Percentiles rank a stretch among this genome's conserved stretches.
Evolutionary conservation across 164 flowering plant species (phyloP).

Genomic region (Chimonanthus praecox): DNA sequence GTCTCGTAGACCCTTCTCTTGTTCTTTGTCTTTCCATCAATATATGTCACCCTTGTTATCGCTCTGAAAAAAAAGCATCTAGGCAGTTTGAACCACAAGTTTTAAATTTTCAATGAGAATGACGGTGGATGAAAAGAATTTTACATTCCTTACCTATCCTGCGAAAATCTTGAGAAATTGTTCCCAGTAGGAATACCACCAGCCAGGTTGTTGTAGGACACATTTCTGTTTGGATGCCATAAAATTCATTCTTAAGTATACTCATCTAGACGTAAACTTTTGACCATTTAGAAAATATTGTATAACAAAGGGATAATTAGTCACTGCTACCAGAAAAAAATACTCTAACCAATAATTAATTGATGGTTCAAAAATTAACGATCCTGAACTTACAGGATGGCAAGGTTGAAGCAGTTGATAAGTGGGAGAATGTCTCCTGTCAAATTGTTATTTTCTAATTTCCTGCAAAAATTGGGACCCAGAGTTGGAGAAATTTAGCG

Average conservation of each 20-base stretch:
- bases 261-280: neutral
- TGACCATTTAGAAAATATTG: neutral
- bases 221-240: constrained; percentile 48
- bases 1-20: no score
- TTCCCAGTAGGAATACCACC: constrained; percentile 76
- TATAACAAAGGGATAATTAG: neutral
- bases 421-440: constrained; percentile 60
- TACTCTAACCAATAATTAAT: no score
- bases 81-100: no score
- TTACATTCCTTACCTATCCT: constrained; percentile 48
- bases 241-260: neutral
- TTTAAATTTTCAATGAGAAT: no score
- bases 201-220: constrained; percentile 72
- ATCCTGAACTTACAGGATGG: constrained; percentile 46
- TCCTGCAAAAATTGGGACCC: constrained; percentile 35
- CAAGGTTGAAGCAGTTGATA: constrained; percentile 62
- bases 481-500: constrained; percentile 1
- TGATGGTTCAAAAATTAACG: no score
- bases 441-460: constrained; percentile 63
- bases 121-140: neutral
- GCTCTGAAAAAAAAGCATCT: no score
- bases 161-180: constrained; percentile 82
- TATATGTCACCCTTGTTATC: no score
- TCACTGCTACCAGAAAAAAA: no score
- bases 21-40: no score